Evolutionary conservation across 345 rosid species (phyloP).

Genomic region (Abelmoschus esculentus): DNA sequence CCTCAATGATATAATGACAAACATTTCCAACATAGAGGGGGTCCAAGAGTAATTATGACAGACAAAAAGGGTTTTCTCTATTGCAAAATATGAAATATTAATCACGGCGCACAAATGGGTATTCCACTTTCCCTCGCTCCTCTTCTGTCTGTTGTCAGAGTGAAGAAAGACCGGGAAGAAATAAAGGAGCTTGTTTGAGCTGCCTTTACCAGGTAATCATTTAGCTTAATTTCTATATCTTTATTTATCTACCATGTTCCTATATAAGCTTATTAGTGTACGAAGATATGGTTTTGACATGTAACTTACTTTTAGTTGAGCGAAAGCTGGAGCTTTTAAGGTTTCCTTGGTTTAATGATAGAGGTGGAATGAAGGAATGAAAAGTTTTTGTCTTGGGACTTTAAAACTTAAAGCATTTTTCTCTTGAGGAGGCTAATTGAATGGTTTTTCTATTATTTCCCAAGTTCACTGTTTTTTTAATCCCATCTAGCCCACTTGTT

Average conservation of each 20-base stretch:
- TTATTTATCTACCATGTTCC: not conserved
- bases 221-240: not conserved
- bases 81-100: slow-evolving; percentile 1
- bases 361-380: slow-evolving; percentile 2
- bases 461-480: no score
- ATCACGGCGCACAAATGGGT: not conserved
- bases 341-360: not conserved
- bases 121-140: not conserved
- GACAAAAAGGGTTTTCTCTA: not conserved
- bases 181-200: slow-evolving; percentile 1
- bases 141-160: not conserved
- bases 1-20: not conserved
- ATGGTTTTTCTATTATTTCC: not conserved
- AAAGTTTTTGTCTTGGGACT: not conserved
- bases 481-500: no score
- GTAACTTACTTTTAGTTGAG: not conserved
- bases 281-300: not conserved
- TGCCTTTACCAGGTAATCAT: slow-evolving; percentile 2
- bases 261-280: not conserved
- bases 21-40: not conserved
- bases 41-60: not conserved
- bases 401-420: not conserved
- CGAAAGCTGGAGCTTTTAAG: not conserved
- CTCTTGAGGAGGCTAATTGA: not conserved
- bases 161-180: not conserved